Evolutionary conservation across 305 asterid genomes (phyloP), one percentile per base, ranked within the genome.

Genomic region (Salvia sclarea): DNA sequence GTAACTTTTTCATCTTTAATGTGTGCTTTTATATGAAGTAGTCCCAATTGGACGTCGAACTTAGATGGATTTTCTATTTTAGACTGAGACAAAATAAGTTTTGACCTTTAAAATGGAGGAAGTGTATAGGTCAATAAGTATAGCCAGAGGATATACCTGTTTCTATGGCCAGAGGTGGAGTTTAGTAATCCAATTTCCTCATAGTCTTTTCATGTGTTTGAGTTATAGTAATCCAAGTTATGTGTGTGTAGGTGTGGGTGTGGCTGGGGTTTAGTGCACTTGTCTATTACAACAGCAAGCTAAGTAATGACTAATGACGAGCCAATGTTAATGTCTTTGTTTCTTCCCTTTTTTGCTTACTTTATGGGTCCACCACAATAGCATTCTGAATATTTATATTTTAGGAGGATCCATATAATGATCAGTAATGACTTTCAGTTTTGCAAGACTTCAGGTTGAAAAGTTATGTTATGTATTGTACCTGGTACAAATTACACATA

Each of bases 31-130:
- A 10, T n/a, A n/a, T n/a, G 62, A 17, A 58, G 56, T 49, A 20
- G 69, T 70, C 60, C 50, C 28, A 57, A 18, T 56, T 33, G 41
- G 66, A 60, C 45, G 52, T 24, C 6, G 14, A 44, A 61, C 24
- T 35, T 52, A 37, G 41, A 17, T 45, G 16, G 64, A 44, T 57
- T 66, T 13, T 50, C 62, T 57, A 28, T 66, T 58, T 21, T 24
- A 12, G 25, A 56, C 53, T 61, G 60, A 18, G 25, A 33, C 43
- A 38, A 13, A 43, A 33, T 64, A 24, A 44, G 61, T 41, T n/a
- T n/a, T n/a, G n/a, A n/a, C n/a, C n/a, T n/a, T n/a, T 53, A 8
- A 68, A 66, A 12, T 17, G 60, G 40, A 28, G 43, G 48, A 45
- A 59, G 59, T 47, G 16, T 56, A 35, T 37, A 37, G 48, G 40